Evolutionary conservation across 148 eudicot genomes (phyloP).

Genomic region (Polygonum aviculare): DNA sequence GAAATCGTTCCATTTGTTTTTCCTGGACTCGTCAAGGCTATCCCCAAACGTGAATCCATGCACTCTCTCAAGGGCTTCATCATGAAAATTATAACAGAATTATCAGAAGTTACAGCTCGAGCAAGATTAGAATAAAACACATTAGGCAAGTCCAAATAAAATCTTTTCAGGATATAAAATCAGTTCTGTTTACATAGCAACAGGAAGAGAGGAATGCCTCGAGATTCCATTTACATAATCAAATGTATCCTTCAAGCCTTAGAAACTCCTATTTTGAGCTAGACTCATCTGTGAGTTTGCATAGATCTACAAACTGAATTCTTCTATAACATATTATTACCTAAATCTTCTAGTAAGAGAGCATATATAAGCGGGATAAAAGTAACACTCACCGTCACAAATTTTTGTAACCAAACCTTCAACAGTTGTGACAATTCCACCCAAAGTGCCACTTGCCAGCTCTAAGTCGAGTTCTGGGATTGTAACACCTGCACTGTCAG

Average conservation of each 20-base stretch:
- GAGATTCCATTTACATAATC: background rate
- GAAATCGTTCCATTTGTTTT: constrained; percentile 79
- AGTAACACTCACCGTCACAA: constrained; percentile 64
- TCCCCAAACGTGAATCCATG: constrained; percentile 96
- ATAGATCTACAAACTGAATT: background rate
- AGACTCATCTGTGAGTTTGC: background rate
- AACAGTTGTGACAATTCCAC: constrained; percentile 88
- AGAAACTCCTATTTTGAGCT: constrained; percentile 33
- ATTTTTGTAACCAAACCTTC: constrained; percentile 87
- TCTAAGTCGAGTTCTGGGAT: constrained; percentile 93
- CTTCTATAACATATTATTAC: background rate
- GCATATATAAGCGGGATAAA: background rate
- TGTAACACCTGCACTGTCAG: constrained; percentile 71
- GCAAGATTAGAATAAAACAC: background rate
- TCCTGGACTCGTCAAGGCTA: constrained; percentile 66
- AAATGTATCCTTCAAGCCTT: constrained; percentile 35
- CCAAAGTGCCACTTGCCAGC: constrained; percentile 84
- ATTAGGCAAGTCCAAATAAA: background rate
- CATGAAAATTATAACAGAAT: background rate
- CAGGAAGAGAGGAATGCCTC: background rate
- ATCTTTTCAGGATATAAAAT: background rate
- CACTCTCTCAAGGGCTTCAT: constrained; percentile 78
- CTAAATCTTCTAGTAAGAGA: background rate
- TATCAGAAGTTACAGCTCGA: constrained; percentile 24
- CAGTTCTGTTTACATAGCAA: background rate